phyloP scores from a whole-genome alignment of 192 early-diverging fungal species.

The Glomus cerebriforme region DNA sequence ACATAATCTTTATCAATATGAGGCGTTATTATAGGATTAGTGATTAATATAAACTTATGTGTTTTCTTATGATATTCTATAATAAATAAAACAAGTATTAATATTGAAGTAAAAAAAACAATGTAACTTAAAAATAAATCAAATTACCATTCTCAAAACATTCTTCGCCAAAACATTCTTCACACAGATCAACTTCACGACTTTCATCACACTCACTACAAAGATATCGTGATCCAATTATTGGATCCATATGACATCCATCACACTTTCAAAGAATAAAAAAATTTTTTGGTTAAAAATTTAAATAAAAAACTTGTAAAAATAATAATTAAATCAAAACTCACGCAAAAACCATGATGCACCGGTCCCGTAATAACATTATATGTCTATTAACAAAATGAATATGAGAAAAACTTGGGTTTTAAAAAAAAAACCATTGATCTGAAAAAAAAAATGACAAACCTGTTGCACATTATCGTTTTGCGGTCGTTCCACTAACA shows the following conservation, averaged over 20 bases:
- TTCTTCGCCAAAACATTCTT: constrained; percentile 45
- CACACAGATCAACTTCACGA: constrained; percentile 69
- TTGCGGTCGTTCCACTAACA: constrained; percentile 19
- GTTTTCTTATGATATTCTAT: constrained; percentile 1
- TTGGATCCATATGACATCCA: constrained; percentile 70
- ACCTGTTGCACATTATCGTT: neutral
- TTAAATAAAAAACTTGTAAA: too few species aligned
- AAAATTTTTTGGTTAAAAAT: neutral
- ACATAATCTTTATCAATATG: constrained; percentile 5
- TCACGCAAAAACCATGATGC: constrained; percentile 46
- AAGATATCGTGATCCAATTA: constrained; percentile 69
- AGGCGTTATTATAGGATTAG: neutral
- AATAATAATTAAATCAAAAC: constrained; percentile 16
- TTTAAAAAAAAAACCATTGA: too few species aligned
- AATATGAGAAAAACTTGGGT: too few species aligned
- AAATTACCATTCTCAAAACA: constrained; percentile 20
- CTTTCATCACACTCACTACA: constrained; percentile 64
- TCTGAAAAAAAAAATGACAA: too few species aligned
- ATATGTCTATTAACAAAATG: neutral
- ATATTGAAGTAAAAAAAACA: neutral
- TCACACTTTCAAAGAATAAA: constrained; percentile 54
- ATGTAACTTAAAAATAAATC: neutral
- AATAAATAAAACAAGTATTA: neutral
- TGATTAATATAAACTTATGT: neutral
- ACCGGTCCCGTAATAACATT: neutral